These are phyloP conservation scores for Saccharomycopsis selenospora DNA, from an alignment of 805 yeast genomes.

Conservation along the genomic window DNA sequence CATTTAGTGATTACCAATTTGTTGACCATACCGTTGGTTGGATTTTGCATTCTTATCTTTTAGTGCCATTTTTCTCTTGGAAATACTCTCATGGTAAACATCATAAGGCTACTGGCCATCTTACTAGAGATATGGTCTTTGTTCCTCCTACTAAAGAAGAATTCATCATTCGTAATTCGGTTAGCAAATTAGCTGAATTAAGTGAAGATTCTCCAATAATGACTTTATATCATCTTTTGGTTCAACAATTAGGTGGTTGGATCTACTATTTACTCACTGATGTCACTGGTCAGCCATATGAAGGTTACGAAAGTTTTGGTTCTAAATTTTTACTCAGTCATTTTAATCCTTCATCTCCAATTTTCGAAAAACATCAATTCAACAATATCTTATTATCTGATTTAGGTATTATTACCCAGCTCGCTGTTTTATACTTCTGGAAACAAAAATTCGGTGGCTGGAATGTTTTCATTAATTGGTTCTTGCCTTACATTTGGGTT, in stretches of 20 bases:
- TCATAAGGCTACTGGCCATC: slow-evolving; percentile 84
- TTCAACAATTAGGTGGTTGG: slow-evolving; percentile 80
- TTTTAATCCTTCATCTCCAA: slow-evolving; percentile 65
- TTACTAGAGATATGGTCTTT: slow-evolving; percentile 77
- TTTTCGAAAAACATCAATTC: slow-evolving; percentile 67
- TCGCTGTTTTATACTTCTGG: slow-evolving; percentile 51
- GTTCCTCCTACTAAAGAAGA: slow-evolving; percentile 64
- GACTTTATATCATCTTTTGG: slow-evolving; percentile 46
- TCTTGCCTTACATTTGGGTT: slow-evolving; percentile 69
- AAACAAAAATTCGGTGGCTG: slow-evolving; percentile 54
- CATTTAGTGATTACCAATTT: slow-evolving; percentile 64
- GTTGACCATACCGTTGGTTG: slow-evolving; percentile 79
- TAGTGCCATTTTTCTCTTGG: slow-evolving; percentile 89
- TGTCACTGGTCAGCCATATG: slow-evolving; percentile 68
- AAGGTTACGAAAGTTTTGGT: slow-evolving; percentile 29
- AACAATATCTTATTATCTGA: slow-evolving; percentile 68
- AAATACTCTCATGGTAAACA: slow-evolving; percentile 77
- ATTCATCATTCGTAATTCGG: slow-evolving; percentile 37
- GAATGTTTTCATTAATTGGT: slow-evolving; percentile 60
- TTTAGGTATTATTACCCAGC: slow-evolving; percentile 55
- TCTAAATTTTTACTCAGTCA: slow-evolving; percentile 50
- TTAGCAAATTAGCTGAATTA: slow-evolving; percentile 42
- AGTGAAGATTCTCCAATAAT: slow-evolving; percentile 69
- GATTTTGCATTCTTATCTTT: slow-evolving; percentile 67
- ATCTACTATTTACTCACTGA: slow-evolving; percentile 55